phyloP scores from a whole-genome alignment of 805 yeast species.

The Ogataea ganodermae region DNA sequence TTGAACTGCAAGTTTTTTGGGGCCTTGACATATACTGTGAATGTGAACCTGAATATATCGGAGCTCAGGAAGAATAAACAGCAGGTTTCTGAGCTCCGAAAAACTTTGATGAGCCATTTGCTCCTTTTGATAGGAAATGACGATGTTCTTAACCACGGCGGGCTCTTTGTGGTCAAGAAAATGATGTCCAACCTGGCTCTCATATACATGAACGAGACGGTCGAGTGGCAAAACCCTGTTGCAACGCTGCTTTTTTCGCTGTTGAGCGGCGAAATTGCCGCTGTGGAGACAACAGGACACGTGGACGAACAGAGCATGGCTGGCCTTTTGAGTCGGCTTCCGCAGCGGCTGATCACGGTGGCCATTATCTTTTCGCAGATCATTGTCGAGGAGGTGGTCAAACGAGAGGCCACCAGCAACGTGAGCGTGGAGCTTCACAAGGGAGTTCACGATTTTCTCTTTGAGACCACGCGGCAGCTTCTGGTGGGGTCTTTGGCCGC shows the following conservation, averaged over 20 bases:
- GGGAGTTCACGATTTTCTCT: constrained; percentile 39
- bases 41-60: constrained; percentile 40
- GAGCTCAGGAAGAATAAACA: constrained; percentile 11
- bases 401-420: constrained; percentile 34
- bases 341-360: constrained; percentile 15
- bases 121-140: constrained; percentile 17
- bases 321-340: constrained; percentile 3
- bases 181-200: constrained; percentile 56
- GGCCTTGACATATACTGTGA: constrained; percentile 74
- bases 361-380: constrained; percentile 44
- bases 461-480: constrained; percentile 33
- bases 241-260: constrained; percentile 25
- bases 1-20: constrained; percentile 71
- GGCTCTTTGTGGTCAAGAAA: constrained; percentile 54
- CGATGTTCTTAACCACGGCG: constrained; percentile 20
- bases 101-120: constrained; percentile 17
- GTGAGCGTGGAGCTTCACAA: constrained; percentile 38
- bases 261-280: constrained; percentile 3
- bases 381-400: constrained; percentile 52
- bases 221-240: constrained; percentile 45
- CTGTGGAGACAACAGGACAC: constrained; percentile 1
- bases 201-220: constrained; percentile 43
- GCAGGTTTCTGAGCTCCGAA: constrained; percentile 10
- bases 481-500: constrained; percentile 14
- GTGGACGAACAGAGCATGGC: constrained; percentile 5